Conservation (phyloP, 2,329 filamentous ascomycete genomes). For the Talaromyces islandicus region DNA sequence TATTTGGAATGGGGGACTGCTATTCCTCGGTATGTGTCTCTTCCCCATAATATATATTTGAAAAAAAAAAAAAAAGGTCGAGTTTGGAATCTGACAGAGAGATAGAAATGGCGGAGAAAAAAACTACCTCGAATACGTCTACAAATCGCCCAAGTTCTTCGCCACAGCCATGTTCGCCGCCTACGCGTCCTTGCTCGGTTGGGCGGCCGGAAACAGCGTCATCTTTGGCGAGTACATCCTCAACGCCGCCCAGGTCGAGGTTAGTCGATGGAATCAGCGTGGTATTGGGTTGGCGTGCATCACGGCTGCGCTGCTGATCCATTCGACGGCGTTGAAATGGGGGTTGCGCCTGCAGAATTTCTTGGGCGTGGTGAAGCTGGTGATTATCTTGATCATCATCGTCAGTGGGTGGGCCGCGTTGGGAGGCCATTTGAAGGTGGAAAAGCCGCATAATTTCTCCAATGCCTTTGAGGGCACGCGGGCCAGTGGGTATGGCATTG, state of each 20-base stretch:
- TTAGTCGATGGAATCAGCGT: constrained; percentile 46
- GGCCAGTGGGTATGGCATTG: constrained; percentile 42
- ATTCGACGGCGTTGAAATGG: constrained; percentile 41
- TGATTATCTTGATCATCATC: constrained; percentile 45
- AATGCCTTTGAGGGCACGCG: constrained; percentile 34
- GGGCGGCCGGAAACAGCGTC: constrained; percentile 48
- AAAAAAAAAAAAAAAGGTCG: too few species aligned
- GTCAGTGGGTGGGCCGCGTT: constrained; percentile 37
- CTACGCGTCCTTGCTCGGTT: constrained; percentile 46
- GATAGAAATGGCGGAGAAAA: constrained; percentile 46
- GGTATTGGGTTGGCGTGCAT: constrained; percentile 44
- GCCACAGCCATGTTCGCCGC: constrained; percentile 50
- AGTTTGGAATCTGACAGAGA: neutral
- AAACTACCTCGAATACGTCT: constrained; percentile 51
- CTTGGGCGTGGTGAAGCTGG: constrained; percentile 45
- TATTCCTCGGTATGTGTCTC: constrained; percentile 35
- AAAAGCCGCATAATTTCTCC: constrained; percentile 31
- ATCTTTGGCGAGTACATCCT: constrained; percentile 49
- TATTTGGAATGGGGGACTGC: constrained; percentile 49
- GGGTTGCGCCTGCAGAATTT: constrained; percentile 46
- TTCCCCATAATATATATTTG: too few species aligned
- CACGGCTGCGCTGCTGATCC: constrained; percentile 43
- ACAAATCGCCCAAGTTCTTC: constrained; percentile 45
- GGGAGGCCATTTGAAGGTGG: constrained; percentile 31
- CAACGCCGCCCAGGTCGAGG: constrained; percentile 38